These are phyloP conservation scores for Barnettozyma botsteinii DNA, from an alignment of 805 yeast genomes.

Conservation along the genomic window DNA sequence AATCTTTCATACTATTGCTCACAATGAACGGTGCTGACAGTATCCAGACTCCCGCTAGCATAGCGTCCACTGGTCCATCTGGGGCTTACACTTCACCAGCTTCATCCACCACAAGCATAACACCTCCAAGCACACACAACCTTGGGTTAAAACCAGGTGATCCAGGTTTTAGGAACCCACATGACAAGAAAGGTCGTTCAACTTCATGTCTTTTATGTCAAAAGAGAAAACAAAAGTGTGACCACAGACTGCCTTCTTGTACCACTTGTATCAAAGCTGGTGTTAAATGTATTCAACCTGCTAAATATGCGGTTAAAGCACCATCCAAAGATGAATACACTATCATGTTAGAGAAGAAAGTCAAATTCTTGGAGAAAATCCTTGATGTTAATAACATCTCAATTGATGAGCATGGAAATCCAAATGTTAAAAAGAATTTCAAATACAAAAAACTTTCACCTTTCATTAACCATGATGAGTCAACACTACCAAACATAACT, in stretches of 20 bases:
- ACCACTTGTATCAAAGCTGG: slow-evolving; percentile 63
- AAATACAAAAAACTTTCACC: slow-evolving; percentile 36
- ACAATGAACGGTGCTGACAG: neutral
- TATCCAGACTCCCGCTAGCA: slow-evolving; percentile 1
- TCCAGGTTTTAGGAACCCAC: slow-evolving; percentile 17
- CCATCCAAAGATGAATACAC: slow-evolving; percentile 54
- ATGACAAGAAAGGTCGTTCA: slow-evolving; percentile 50
- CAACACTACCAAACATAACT: neutral
- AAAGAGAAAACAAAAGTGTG: slow-evolving; percentile 58
- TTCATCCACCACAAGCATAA: neutral
- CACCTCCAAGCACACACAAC: slow-evolving; percentile 1
- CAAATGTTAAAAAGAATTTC: slow-evolving; percentile 27
- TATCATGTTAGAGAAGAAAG: slow-evolving; percentile 46
- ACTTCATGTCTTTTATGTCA: slow-evolving; percentile 53
- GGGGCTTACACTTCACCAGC: slow-evolving; percentile 2
- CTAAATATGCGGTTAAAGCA: slow-evolving; percentile 42
- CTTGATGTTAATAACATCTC: slow-evolving; percentile 30
- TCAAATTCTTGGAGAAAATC: slow-evolving; percentile 44
- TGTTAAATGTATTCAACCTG: slow-evolving; percentile 58
- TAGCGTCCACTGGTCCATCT: neutral
- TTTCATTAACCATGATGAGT: slow-evolving; percentile 19
- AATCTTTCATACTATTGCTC: too few relatives aligned
- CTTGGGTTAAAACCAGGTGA: slow-evolving; percentile 7
- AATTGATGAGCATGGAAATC: slow-evolving; percentile 23
- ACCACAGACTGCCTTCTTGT: slow-evolving; percentile 58